A percentile compares a stretch with the other conserved stretches of the same genome.
phyloP scores from a whole-genome alignment of 805 yeast species.

The Nakazawaea wyomingensis region DNA sequence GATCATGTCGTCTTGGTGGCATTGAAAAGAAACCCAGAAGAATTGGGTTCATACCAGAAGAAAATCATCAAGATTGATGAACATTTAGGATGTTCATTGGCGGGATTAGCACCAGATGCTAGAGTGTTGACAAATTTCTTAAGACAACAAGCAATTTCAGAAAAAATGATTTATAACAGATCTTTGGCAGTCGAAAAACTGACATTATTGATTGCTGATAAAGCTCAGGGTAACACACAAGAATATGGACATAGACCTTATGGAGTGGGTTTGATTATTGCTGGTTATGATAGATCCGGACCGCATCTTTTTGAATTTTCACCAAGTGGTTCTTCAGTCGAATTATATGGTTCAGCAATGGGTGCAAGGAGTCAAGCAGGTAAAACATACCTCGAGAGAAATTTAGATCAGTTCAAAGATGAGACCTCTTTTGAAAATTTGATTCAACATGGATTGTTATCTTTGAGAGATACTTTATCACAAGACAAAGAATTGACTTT shows the following conservation, averaged over 20 bases:
- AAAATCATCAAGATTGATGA: conserved; percentile 88
- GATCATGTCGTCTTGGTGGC: conserved; percentile 90
- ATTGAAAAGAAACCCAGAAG: conserved; percentile 93
- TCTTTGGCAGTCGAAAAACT: conserved; percentile 81
- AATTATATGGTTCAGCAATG: conserved; percentile 89
- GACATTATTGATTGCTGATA: conserved; percentile 83
- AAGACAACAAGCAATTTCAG: conserved; percentile 87
- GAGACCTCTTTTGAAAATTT: conserved; percentile 63
- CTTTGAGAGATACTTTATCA: conserved; percentile 88
- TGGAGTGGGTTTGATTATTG: conserved; percentile 90
- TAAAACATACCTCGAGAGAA: conserved; percentile 89
- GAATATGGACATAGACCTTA: conserved; percentile 95
- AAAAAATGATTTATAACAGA: conserved; percentile 79
- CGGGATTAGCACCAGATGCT: conserved; percentile 98
- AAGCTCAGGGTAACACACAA: conserved; percentile 96
- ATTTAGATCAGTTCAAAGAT: conserved; percentile 60
- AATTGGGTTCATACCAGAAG: conserved; percentile 93
- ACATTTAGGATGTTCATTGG: conserved; percentile 91
- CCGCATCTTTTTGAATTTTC: conserved; percentile 93
- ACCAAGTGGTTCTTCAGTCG: conserved; percentile 91
- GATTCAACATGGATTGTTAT: conserved; percentile 80
- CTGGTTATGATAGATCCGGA: conserved; percentile 91
- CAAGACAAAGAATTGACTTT: conserved; percentile 88
- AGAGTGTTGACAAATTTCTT: conserved; percentile 85
- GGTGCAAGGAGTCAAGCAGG: conserved; percentile 99